Percentiles rank a stretch among this genome's conserved stretches.
phyloP scores from a whole-genome alignment of 495 filamentous ascomycete genomes.

The Geopyxis carbonaria region DNA sequence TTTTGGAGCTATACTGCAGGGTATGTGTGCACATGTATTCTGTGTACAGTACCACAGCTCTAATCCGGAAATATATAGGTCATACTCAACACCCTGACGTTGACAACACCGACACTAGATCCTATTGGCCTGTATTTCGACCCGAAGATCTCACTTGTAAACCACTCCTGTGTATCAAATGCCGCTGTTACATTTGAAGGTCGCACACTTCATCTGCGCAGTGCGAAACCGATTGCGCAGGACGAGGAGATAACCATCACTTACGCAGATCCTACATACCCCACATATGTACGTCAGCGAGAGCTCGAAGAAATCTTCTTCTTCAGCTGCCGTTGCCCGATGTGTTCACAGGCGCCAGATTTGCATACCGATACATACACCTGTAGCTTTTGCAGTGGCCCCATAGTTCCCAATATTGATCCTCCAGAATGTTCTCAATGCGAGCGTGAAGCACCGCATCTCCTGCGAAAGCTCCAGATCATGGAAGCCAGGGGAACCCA shows the following conservation, averaged over 20 bases:
- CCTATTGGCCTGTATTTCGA: slow-evolving; percentile 47
- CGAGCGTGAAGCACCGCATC: background rate
- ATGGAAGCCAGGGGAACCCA: too few relatives aligned
- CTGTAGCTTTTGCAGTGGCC: slow-evolving; percentile 1
- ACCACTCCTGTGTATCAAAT: slow-evolving; percentile 59
- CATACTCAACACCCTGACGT: slow-evolving; percentile 43
- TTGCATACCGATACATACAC: slow-evolving; percentile 8
- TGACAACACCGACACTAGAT: slow-evolving; percentile 40
- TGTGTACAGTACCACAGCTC: background rate
- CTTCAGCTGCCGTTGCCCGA: slow-evolving; percentile 46
- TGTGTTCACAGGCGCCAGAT: slow-evolving; percentile 30
- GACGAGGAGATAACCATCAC: slow-evolving; percentile 49
- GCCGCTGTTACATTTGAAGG: slow-evolving; percentile 47
- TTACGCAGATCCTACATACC: slow-evolving; percentile 47
- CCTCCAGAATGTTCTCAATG: slow-evolving; percentile 7
- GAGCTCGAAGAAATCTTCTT: slow-evolving; percentile 43
- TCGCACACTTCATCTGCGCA: slow-evolving; percentile 26
- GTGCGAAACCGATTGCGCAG: slow-evolving; percentile 28
- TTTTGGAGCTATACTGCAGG: slow-evolving; percentile 30
- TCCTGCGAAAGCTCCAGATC: background rate
- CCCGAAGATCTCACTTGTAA: slow-evolving; percentile 38
- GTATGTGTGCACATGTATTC: slow-evolving; percentile 23
- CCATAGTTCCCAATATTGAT: background rate
- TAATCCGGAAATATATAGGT: slow-evolving; percentile 24
- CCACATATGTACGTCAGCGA: slow-evolving; percentile 30